Percentiles rank a stretch among this genome's conserved stretches.
These are phyloP conservation scores for Petasospora fabianii DNA, from an alignment of 1,139 yeast species.

Conservation along the genomic window DNA sequence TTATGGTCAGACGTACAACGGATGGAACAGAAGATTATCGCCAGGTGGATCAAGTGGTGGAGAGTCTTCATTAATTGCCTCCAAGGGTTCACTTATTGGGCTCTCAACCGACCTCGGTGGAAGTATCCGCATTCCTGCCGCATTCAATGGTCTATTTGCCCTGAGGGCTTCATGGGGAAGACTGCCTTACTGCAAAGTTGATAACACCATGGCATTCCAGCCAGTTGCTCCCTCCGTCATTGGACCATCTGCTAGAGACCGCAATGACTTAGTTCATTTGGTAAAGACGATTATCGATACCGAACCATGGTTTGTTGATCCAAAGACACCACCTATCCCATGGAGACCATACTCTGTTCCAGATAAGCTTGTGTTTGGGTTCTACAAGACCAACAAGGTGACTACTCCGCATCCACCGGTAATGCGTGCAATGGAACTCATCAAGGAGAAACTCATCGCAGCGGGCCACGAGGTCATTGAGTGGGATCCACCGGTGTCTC, in stretches of 20 bases:
- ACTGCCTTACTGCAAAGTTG: constrained; percentile 46
- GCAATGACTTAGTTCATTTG: constrained; percentile 63
- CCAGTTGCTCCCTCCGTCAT: constrained; percentile 51
- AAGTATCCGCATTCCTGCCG: constrained; percentile 54
- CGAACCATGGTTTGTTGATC: constrained; percentile 64
- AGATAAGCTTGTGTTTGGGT: constrained; percentile 37
- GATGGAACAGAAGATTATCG: constrained; percentile 39
- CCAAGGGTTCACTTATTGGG: constrained; percentile 49
- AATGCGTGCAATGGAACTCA: constrained; percentile 39
- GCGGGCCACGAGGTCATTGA: constrained; percentile 38
- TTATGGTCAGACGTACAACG: constrained; percentile 44
- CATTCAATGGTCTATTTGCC: constrained; percentile 51
- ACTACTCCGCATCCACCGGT: constrained; percentile 58
- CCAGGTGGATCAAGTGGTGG: constrained; percentile 60
- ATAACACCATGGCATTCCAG: constrained; percentile 57
- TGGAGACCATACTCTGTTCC: constrained; percentile 46
- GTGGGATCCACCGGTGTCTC: constrained; percentile 24
- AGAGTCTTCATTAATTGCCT: constrained; percentile 48
- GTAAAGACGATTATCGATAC: constrained; percentile 50
- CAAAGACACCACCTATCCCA: constrained; percentile 46
- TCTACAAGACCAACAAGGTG: constrained; percentile 27
- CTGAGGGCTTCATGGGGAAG: constrained; percentile 47
- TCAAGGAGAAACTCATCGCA: constrained; percentile 35
- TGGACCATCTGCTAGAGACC: constrained; percentile 54
- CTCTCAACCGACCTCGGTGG: constrained; percentile 68